These are phyloP conservation scores for Auricularia cornea DNA, from an alignment of 768 basidiomycete genomes.

Conservation along the genomic window DNA sequence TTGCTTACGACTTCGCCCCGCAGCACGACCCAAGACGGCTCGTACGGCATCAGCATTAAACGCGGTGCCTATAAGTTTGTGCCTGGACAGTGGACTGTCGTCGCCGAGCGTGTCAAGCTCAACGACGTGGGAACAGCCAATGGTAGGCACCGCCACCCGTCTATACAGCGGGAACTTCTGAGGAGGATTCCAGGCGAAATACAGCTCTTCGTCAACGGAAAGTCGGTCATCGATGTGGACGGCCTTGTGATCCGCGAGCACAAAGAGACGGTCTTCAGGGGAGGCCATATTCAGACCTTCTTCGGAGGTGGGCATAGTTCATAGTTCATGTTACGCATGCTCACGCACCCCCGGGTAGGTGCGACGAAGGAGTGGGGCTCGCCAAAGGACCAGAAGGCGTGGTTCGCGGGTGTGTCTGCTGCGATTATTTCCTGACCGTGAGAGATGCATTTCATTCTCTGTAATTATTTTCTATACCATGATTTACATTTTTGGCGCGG, in stretches of 20 bases:
- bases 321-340: background rate
- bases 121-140: constrained; percentile 64
- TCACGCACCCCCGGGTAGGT: constrained; percentile 29
- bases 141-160: constrained; percentile 31
- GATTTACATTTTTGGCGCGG: background rate
- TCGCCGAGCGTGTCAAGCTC: constrained; percentile 61
- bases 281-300: constrained; percentile 70
- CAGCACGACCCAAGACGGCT: constrained; percentile 39
- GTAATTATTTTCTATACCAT: background rate
- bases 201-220: constrained; percentile 55
- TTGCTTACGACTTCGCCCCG: constrained; percentile 23
- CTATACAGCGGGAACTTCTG: background rate
- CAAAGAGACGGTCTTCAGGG: constrained; percentile 44
- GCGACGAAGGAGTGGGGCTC: constrained; percentile 44
- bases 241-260: constrained; percentile 52
- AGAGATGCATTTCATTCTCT: background rate
- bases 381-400: constrained; percentile 54
- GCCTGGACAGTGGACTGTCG: constrained; percentile 55
- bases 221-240: constrained; percentile 51
- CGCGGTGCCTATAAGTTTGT: constrained; percentile 60
- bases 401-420: constrained; percentile 63
- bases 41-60: constrained; percentile 59
- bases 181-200: constrained; percentile 44
- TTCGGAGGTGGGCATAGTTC: constrained; percentile 47
- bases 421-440: constrained; percentile 34